Percentiles rank a stretch among this genome's conserved stretches.
These are phyloP conservation scores for Skeletonema tropicum DNA, from an alignment of 108 stramenopile genomes.

Conservation along the genomic window DNA sequence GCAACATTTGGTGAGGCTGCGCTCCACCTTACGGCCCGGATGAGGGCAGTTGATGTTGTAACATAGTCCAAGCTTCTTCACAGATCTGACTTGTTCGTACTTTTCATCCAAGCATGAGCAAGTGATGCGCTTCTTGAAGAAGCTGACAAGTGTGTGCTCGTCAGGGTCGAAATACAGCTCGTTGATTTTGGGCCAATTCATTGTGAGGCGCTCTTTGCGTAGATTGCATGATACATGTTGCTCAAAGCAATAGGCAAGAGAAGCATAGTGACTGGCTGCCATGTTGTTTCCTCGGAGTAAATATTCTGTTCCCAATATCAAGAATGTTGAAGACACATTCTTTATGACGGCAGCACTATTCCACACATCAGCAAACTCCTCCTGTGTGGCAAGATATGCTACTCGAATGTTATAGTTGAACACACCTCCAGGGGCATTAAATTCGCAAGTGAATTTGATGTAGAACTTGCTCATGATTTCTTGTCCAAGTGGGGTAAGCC, in stretches of 20 bases:
- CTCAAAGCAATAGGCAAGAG: neutral
- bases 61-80: neutral
- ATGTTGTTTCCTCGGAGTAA: neutral
- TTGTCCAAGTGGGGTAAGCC: neutral
- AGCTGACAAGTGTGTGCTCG: neutral
- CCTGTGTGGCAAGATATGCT: neutral
- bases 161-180: slow-evolving; percentile 1
- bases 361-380: neutral
- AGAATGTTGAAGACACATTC: neutral
- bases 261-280: neutral
- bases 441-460: neutral
- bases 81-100: neutral
- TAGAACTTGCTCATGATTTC: neutral
- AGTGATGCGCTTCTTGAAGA: slow-evolving; percentile 16
- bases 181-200: neutral
- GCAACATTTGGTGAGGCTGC: neutral
- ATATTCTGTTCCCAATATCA: neutral
- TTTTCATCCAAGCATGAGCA: slow-evolving; percentile 8
- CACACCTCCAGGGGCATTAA: neutral
- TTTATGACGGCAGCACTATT: neutral
- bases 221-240: neutral
- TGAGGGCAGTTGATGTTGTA: neutral
- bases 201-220: neutral
- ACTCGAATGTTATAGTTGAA: neutral
- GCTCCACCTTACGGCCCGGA: neutral